Base-by-base conservation (phyloP, 2,329 filamentous ascomycete genomes). In the Gnomoniopsis sp. region DNA sequence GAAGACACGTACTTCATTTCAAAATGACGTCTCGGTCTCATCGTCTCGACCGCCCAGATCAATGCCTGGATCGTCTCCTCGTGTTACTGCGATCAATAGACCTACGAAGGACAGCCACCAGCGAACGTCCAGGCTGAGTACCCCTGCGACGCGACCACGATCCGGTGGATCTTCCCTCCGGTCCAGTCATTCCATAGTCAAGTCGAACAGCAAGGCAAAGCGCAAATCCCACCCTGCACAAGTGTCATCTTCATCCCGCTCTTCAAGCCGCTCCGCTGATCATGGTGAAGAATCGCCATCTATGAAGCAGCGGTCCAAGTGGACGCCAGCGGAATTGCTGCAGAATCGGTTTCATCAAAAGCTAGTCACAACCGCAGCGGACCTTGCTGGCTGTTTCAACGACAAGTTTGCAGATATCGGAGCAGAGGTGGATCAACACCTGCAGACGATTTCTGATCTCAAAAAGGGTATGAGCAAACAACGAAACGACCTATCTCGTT, bases 21-120 rank as follows among this genome's bases (percentile, higher is more conserved):
- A 41, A 6, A 62, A 59, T 34, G 60, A 59, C n/a, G 51, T 44
- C 19, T 62, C 60, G 23, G 53, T 62, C 3, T 59, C 60, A 12
- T 30, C 49, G 17, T 36, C 46, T n/a, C 46, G 51, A 21, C 26
- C 54, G 7, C 14, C 57, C 30, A 33, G 43, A 14, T 38, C 30
- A 15, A 30, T 53, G 12, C 19, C 53, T 30, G 21, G 1, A 1
- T 34, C 49, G 17, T 55, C 54, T 46, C 57, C 48, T 19, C 44
- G 26, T 26, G 11, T 17, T 34, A 14, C 12, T 14, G 21, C 22
- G 22, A 49, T 43, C 53, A 44, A 48, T 36, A 36, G 44, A 34
- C 53, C 57, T 8, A 43, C 56, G 57, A 56, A 38, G 7, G 53
- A 52, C 19, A 7, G 19, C 12, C 14, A 19, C 11, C 53, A 53